Evolutionary conservation across 2,329 filamentous ascomycete species (phyloP).

Genomic region (Ceratocystis destructans): DNA sequence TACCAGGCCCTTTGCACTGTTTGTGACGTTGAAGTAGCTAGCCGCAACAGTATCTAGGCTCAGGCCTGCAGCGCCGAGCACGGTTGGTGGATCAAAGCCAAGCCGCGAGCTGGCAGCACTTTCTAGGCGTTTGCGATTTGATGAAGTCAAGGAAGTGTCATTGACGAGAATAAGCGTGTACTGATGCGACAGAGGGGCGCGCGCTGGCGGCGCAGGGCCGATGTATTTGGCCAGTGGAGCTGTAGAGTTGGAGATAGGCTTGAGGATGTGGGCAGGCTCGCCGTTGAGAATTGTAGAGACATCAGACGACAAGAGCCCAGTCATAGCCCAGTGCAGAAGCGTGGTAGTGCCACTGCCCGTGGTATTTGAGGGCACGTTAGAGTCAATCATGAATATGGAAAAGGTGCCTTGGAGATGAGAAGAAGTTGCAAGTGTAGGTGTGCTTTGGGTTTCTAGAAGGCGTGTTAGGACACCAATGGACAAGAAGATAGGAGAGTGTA

Average conservation of each 20-base stretch:
- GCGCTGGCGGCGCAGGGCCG: conserved; percentile 29
- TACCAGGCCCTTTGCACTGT: conserved; percentile 21
- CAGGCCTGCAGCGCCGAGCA: conserved; percentile 26
- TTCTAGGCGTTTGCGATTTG: conserved; percentile 23
- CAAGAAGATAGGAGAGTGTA: conserved; percentile 2
- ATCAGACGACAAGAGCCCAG: conserved; percentile 25
- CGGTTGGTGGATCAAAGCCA: conserved; percentile 26
- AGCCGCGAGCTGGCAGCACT: conserved; percentile 24
- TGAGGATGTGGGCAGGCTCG: conserved; percentile 24
- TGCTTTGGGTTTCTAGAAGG: conserved; percentile 25
- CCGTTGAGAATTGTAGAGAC: conserved; percentile 23
- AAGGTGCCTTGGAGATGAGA: conserved; percentile 31
- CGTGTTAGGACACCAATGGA: too few relatives aligned
- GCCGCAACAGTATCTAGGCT: conserved; percentile 26
- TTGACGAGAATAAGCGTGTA: conserved; percentile 31
- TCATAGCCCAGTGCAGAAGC: conserved; percentile 36
- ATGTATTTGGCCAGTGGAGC: conserved; percentile 26
- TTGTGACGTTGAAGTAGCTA: conserved; percentile 30
- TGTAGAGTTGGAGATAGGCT: conserved; percentile 21
- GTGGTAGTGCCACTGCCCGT: conserved; percentile 30
- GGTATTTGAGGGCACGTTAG: conserved; percentile 31
- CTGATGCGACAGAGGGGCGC: conserved; percentile 28
- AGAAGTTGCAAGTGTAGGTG: conserved; percentile 28
- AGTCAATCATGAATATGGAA: conserved; percentile 32
- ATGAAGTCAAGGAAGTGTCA: conserved; percentile 24